Evolutionary conservation across 2,329 filamentous ascomycete species (phyloP), one percentile per base, ranked within the genome.

Genomic region (Calonectria pteridis): DNA sequence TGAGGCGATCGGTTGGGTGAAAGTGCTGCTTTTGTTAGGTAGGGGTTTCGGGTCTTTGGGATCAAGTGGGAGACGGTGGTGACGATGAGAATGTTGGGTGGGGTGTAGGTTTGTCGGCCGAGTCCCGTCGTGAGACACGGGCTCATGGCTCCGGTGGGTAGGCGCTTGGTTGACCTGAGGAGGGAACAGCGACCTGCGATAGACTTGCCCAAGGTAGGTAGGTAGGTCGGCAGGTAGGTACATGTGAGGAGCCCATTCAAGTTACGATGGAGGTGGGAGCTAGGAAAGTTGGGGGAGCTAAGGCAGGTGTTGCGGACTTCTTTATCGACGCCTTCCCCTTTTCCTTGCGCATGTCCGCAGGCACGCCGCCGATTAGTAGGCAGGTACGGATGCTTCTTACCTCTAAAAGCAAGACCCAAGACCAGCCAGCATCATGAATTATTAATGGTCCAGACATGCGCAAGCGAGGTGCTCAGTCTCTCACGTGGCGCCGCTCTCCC

Each of bases 71-170:
- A 62, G 11, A 58, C 53, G 49, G 29, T 35, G 35, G 40, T 26
- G 35, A 69, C 29, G 43, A 55, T 55, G 37, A 49, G 33, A 50
- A 50, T 26, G 43, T 31, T 33, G 40, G 43, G 49, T 35, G 49
- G 49, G 51, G 46, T 23, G 46, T 33, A 23, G 31, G 40, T 62
- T 69, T 68, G 65, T 72, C 65, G 65, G 70, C 70, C 70, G 70
- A 72, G 70, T 72, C 58, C 49, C 43, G 53, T 55, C 37, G 63
- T 51, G 55, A 62, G 55, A 40, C 35, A 37, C 37, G 23, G 55
- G 20, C 33, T 28, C n/a, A 37, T 46, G 55, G 33, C 13, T 59
- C 35, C 23, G 55, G 55, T 62, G 33, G 55, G 33, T 26, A 23
- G 23, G 14, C 35, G 33, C 55, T 62, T 40, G 55, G 33, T 37